Base-by-base conservation (phyloP, 2,329 filamentous ascomycete species). In the Aspergillus pseudoviridinutans region DNA sequence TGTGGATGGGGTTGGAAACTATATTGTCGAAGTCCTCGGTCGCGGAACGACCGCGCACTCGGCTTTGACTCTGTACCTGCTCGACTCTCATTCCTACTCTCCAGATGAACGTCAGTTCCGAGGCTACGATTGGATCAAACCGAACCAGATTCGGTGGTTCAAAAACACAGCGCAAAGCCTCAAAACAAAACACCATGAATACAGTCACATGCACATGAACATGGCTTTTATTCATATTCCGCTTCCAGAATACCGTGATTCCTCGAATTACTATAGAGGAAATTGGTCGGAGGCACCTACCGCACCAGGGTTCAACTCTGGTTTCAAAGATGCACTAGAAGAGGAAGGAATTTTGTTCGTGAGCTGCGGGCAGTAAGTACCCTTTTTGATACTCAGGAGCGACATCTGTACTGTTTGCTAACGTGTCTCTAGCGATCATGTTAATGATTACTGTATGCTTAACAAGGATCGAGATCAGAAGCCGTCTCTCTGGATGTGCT, bases 81-180 rank as follows among this genome's bases (percentile, higher is more conserved):
- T 99, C 49, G 94, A 99, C 74, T 92, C 92, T 0, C 94, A 99
- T 72, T 83, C 90, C 3, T 96, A 97, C 74, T 91, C 91, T 4
- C 92, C 92, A 0, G 90, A 99, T 69, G 91, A 97, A 75, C 85
- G 87, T 56, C 86, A 90, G 58, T 97, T 87, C 72, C 85, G 86
- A n/a, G 94, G 94, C 50, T 99, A 99, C 71, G 93, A 97, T 76
- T 99, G 94, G 94, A 79, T 99, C 70, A 97, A 97, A 77, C 87
- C 87, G 49, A 92, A 85, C 65, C 94, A 99, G 74, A 96, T 97
- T 58, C 86, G 90, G 56, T 99, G 94, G 94, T 99, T 99, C 79
- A 87, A 86, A 64, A 83, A 85, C 61, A 96, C 90, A 1, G 87
- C 90, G 0, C 80, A 87, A 57, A 78, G 85, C 12, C 77, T 97